A percentile compares a stretch with the other conserved stretches of the same genome.
Conservation (phyloP, 805 yeast genomes). For the Wickerhamomyces silvicola region DNA sequence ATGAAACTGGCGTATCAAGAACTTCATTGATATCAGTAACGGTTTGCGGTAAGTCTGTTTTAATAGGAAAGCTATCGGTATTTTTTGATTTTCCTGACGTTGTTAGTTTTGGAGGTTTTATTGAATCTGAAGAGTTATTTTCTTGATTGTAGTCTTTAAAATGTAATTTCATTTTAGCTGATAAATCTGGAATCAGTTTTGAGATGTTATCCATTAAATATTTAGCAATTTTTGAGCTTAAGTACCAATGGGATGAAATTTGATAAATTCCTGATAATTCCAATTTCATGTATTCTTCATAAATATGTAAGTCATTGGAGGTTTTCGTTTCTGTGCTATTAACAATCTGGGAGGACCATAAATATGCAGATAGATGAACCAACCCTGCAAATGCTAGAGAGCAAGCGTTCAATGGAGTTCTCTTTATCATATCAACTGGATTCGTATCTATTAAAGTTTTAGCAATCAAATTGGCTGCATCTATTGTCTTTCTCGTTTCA, state of each 20-base stretch:
- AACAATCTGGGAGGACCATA: slow-evolving; percentile 41
- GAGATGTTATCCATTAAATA: slow-evolving; percentile 41
- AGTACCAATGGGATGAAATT: slow-evolving; percentile 45
- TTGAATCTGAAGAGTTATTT: slow-evolving; percentile 2
- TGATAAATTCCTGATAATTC: slow-evolving; percentile 43
- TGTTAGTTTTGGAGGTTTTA: no score
- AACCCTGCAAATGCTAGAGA: slow-evolving; percentile 46
- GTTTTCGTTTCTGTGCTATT: slow-evolving; percentile 15
- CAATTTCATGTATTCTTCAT: slow-evolving; percentile 42
- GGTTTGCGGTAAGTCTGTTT: no score
- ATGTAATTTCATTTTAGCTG: slow-evolving; percentile 29
- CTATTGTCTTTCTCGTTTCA: slow-evolving; percentile 48
- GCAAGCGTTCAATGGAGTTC: slow-evolving; percentile 49
- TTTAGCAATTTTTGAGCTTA: slow-evolving; percentile 39
- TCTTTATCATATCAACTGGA: slow-evolving; percentile 33
- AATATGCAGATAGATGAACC: slow-evolving; percentile 45
- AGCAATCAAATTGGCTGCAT: slow-evolving; percentile 45
- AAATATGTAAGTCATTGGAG: slow-evolving; percentile 33
- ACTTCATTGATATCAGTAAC: no score
- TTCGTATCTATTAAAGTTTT: slow-evolving; percentile 41
- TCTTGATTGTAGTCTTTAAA: slow-evolving; percentile 18
- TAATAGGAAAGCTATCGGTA: no score
- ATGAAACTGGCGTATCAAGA: no score
- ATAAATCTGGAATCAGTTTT: slow-evolving; percentile 37
- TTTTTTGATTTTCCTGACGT: no score